These are phyloP conservation scores for Colletotrichum phormii DNA, from an alignment of 2,329 filamentous ascomycete species.

Conservation along the genomic window DNA sequence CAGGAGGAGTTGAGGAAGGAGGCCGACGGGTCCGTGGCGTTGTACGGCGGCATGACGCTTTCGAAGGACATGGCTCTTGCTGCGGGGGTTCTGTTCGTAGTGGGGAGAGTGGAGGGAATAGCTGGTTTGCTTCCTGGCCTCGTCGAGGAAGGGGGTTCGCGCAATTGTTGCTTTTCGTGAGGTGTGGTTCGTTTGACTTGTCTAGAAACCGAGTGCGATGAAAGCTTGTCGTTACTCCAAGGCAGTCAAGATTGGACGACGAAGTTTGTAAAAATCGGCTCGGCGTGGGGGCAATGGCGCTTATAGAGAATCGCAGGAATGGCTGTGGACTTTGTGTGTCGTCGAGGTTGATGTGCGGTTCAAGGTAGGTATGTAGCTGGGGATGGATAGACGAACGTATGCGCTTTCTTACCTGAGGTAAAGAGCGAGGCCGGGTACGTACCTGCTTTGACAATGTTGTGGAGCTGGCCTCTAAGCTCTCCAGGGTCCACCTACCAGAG, in stretches of 20 bases:
- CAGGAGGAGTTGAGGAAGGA: slow-evolving; percentile 85
- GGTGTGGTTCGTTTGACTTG: background rate
- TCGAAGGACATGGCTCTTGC: slow-evolving; percentile 77
- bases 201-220: background rate
- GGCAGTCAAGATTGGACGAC: background rate
- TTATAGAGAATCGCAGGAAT: background rate
- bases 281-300: background rate
- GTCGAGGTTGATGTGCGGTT: background rate
- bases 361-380: background rate
- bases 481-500: slow-evolving; percentile 6
- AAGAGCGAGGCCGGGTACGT: slow-evolving; percentile 7
- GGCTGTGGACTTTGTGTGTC: background rate
- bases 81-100: background rate
- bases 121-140: background rate
- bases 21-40: slow-evolving; percentile 78
- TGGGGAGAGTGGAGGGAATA: background rate
- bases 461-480: background rate
- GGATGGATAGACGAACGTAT: background rate
- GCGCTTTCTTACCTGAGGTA: background rate
- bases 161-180: background rate
- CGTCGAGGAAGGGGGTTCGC: background rate
- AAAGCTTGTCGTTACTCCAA: background rate
- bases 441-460: background rate
- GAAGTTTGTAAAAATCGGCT: background rate
- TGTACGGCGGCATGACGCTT: slow-evolving; percentile 74